Evolutionary conservation across 495 filamentous ascomycete species (phyloP), one percentile per base, ranked within the genome.

Genomic region (Daldinia caldariorum): DNA sequence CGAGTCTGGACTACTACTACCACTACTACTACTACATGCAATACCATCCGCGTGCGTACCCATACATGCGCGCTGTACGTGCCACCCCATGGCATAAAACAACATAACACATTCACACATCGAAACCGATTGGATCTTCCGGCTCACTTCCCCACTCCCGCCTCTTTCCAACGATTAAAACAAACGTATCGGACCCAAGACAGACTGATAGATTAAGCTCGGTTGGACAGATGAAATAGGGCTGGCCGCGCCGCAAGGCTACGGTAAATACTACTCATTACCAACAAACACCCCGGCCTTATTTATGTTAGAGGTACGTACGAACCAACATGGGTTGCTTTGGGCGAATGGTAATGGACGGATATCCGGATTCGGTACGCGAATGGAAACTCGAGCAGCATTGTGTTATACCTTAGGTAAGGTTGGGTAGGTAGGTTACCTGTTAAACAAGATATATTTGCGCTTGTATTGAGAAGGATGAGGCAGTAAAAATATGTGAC

Each of bases 401-500:
- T 35, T 35, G 34, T 35, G 26, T 35, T 35, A 10, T 35, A 35
- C 26, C 26, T 26, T 26, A 26, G 26, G 26, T 26, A 26, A 26
- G 26, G 1, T 26, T 3, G 26, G 26, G 1, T 26, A 26, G 26
- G 26, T 26, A 26, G n/a, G n/a, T n/a, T n/a, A n/a, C n/a, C n/a
- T n/a, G n/a, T n/a, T n/a, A n/a, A n/a, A n/a, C n/a, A n/a, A n/a
- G n/a, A n/a, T n/a, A n/a, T n/a, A n/a, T n/a, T n/a, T n/a, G n/a
- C n/a, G n/a, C n/a, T n/a, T 16, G 43, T 47, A 47, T 47, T 8
- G 7, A n/a, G 43, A 8, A 22, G 43, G 43, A 47, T 47, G 43
- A 47, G 43, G 22, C 43, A 22, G 43, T 16, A 47, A 47, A 47
- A 47, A 47, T 47, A 47, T 47, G 43, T 47, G 22, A 47, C 43